Conservation (phyloP, 2,329 filamentous ascomycete species). For the Aciculosporium take region DNA sequence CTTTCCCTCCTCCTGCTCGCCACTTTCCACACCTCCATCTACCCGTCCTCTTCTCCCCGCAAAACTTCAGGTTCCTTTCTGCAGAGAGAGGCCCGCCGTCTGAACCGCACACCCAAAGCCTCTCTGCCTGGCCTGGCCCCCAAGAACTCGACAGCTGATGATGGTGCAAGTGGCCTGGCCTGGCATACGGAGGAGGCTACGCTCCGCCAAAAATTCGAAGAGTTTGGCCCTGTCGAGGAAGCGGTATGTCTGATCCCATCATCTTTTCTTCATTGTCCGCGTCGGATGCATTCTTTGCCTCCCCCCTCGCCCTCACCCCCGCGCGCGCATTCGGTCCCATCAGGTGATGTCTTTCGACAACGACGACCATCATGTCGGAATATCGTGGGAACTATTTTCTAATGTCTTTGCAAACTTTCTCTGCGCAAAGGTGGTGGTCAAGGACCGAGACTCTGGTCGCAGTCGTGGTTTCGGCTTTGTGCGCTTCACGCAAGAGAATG, state of each 20-base stretch:
- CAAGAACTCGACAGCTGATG: constrained; percentile 10
- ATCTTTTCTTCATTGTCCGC: constrained; percentile 1
- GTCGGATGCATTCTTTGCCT: not conserved
- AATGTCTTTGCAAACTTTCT: constrained; percentile 8
- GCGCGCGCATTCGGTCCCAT: not conserved
- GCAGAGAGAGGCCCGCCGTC: too few species aligned
- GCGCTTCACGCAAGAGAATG: constrained; percentile 62
- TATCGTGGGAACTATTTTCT: constrained; percentile 9
- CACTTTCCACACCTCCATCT: not conserved
- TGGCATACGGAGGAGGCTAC: constrained; percentile 94
- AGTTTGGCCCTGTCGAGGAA: constrained; percentile 84
- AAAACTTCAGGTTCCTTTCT: too few species aligned
- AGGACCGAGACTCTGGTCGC: constrained; percentile 90
- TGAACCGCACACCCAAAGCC: too few species aligned
- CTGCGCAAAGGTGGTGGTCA: constrained; percentile 68
- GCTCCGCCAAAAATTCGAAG: constrained; percentile 79
- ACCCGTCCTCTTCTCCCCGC: too few species aligned
- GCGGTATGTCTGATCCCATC: constrained; percentile 51
- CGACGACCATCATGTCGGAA: not conserved
- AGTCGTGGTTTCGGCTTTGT: constrained; percentile 98
- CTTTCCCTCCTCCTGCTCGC: constrained; percentile 1
- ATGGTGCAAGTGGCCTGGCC: constrained; percentile 62
- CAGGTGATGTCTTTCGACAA: not conserved
- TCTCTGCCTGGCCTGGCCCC: not conserved
- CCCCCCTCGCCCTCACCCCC: not conserved